Evolutionary conservation across 108 stramenopile genomes (phyloP).

Genomic region (Fragilariopsis cylindrus): DNA sequence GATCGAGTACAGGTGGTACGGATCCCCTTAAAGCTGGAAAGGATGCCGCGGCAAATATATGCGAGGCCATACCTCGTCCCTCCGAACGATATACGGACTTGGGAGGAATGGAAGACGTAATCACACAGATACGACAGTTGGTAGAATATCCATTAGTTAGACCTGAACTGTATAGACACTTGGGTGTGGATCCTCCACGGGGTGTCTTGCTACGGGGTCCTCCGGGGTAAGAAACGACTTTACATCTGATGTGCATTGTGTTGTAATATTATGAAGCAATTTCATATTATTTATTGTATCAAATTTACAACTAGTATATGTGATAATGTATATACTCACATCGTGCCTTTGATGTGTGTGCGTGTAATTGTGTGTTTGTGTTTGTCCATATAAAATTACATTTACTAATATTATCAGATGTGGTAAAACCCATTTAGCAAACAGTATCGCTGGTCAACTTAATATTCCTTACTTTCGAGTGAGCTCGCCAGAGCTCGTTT

Average conservation of each 20-base stretch:
- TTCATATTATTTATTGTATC: too few species aligned
- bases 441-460: slow-evolving; percentile 85
- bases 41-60: slow-evolving; percentile 1
- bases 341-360: too few species aligned
- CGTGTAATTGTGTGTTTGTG: too few species aligned
- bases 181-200: slow-evolving; percentile 97
- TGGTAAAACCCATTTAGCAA: slow-evolving; percentile 96
- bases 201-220: slow-evolving; percentile 98
- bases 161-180: slow-evolving; percentile 93
- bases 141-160: slow-evolving; percentile 95
- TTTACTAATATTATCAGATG: slow-evolving; percentile 20
- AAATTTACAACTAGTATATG: too few species aligned
- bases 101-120: slow-evolving; percentile 75
- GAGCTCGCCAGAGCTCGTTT: slow-evolving; percentile 95
- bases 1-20: slow-evolving; percentile 4
- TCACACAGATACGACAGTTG: slow-evolving; percentile 78
- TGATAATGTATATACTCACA: too few species aligned
- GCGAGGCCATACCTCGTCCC: slow-evolving; percentile 70
- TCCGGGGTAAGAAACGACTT: slow-evolving; percentile 59
- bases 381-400: too few species aligned
- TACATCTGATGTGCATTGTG: too few species aligned
- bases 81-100: slow-evolving; percentile 80
- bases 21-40: slow-evolving; percentile 5
- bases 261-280: too few species aligned
- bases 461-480: slow-evolving; percentile 76